These are phyloP conservation scores for Colletotrichum lini DNA, from an alignment of 2,329 filamentous ascomycete species.

Conservation along the genomic window DNA sequence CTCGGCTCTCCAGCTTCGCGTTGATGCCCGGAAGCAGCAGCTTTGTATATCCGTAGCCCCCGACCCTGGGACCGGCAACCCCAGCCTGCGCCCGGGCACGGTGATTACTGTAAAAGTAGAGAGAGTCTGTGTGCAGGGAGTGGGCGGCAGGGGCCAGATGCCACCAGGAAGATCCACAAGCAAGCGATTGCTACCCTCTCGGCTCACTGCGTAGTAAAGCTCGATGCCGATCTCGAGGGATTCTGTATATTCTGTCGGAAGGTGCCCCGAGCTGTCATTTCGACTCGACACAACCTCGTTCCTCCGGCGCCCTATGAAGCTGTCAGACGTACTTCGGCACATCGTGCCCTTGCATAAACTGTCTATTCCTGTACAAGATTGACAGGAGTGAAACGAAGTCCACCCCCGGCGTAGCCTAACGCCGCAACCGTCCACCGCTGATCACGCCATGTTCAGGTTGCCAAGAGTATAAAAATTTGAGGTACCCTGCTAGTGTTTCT, in stretches of 20 bases:
- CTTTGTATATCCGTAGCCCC: slow-evolving; percentile 52
- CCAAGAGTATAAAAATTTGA: not conserved
- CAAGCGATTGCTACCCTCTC: not conserved
- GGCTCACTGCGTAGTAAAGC: not conserved
- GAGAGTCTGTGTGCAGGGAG: not conserved
- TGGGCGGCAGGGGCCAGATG: not conserved
- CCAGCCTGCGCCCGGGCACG: slow-evolving; percentile 14
- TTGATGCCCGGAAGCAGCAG: not conserved
- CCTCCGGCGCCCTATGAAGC: not conserved
- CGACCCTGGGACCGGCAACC: slow-evolving; percentile 51
- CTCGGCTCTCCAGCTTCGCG: not conserved
- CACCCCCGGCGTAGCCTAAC: not conserved
- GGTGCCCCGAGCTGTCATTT: not conserved
- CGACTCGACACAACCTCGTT: not conserved
- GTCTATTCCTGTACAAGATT: not conserved
- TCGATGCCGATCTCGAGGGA: not conserved
- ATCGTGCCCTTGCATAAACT: not conserved
- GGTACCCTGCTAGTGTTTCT: not conserved
- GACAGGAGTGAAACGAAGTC: not conserved
- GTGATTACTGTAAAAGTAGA: not conserved
- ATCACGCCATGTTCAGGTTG: not conserved
- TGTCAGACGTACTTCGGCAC: not conserved
- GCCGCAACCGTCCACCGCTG: not conserved
- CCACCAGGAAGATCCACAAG: not conserved
- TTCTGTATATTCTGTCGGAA: not conserved